These are phyloP conservation scores for Phytophthora ramorum DNA, from an alignment of 352 stramenopile species.

Conservation along the genomic window DNA sequence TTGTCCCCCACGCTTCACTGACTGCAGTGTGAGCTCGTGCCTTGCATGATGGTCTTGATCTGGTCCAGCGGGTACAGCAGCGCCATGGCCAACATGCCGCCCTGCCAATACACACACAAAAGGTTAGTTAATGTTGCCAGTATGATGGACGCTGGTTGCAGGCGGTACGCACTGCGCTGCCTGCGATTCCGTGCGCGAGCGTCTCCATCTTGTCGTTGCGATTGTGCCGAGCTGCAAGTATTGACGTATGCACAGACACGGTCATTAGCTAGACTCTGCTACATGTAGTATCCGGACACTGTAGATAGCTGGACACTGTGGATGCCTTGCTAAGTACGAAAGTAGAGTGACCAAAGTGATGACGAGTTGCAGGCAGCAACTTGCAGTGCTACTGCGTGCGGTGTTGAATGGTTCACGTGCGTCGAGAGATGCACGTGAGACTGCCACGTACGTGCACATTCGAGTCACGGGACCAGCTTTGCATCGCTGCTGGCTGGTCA, in stretches of 20 bases:
- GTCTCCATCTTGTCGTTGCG: constrained; percentile 58
- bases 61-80: constrained; percentile 88
- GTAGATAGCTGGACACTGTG: neutral
- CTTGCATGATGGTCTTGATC: constrained; percentile 89
- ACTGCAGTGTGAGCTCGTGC: constrained; percentile 18
- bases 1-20: neutral
- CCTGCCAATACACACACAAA: constrained; percentile 29
- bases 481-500: neutral
- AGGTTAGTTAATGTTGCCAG: neutral
- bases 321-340: neutral
- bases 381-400: no score
- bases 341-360: no score
- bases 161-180: constrained; percentile 52
- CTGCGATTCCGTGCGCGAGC: constrained; percentile 68
- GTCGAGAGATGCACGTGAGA: neutral
- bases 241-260: constrained; percentile 27
- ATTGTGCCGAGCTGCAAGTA: constrained; percentile 7
- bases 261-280: neutral
- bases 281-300: constrained; percentile 2
- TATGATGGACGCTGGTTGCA: neutral
- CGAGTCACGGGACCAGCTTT: neutral
- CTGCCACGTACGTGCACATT: neutral
- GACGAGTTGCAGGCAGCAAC: no score
- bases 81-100: constrained; percentile 78
- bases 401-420: no score